Conservation (phyloP, 129 eudicot species). For the Rutidosis leptorrhynchoides region DNA sequence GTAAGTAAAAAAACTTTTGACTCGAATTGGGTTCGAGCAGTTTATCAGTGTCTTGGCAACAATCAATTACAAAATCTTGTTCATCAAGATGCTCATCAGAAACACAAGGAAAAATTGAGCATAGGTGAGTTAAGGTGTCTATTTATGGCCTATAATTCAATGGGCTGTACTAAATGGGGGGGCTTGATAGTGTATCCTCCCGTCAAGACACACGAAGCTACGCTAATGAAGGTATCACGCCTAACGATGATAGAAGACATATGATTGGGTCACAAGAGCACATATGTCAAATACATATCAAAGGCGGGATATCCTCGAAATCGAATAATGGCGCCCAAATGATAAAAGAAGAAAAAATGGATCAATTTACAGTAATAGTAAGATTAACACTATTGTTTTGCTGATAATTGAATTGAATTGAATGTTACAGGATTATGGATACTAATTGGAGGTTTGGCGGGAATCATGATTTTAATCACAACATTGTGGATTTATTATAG, state of each 20-base stretch:
- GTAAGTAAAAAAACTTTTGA: constrained; percentile 40
- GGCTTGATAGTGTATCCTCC: too few species aligned
- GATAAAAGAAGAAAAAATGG: too few species aligned
- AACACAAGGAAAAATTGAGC: constrained; percentile 22
- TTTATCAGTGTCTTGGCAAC: constrained; percentile 52
- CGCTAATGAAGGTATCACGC: too few species aligned
- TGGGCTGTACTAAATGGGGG: too few species aligned
- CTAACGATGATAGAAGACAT: too few species aligned
- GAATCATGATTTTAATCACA: constrained; percentile 23
- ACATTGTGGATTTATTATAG: constrained; percentile 36
- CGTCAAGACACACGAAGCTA: too few species aligned
- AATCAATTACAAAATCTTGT: constrained; percentile 27
- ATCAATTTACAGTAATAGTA: too few species aligned
- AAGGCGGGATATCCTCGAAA: too few species aligned
- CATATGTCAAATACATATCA: too few species aligned
- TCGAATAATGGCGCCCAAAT: too few species aligned
- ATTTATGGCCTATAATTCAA: neutral
- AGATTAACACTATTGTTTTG: neutral
- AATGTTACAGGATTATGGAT: constrained; percentile 47
- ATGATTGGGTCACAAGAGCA: too few species aligned
- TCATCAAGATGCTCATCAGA: constrained; percentile 36
- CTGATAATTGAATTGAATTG: neutral
- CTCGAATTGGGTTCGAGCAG: constrained; percentile 36
- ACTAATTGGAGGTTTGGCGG: constrained; percentile 44
- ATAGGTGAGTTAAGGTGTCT: constrained; percentile 18